Evolutionary conservation across 2,329 filamentous ascomycete genomes (phyloP).

Genomic region (Colletotrichum sp.): DNA sequence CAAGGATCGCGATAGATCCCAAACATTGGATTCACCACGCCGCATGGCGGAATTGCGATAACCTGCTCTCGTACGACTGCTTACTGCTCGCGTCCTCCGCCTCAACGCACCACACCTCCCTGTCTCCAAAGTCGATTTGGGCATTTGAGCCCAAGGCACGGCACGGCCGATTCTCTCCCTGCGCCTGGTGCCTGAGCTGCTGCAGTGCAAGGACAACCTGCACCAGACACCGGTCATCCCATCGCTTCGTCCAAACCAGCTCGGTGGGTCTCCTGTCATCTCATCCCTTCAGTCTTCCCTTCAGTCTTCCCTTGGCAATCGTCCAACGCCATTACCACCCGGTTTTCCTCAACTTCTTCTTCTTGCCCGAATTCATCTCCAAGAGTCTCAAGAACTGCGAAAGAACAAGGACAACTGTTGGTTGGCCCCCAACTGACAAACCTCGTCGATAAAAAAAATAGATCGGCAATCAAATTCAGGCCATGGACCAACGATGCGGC

Average conservation of each 20-base stretch:
- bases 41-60: background rate
- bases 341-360: too few species aligned
- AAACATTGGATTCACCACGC: conserved; percentile 18
- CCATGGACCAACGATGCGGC: background rate
- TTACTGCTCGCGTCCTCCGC: background rate
- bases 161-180: background rate
- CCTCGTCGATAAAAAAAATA: background rate
- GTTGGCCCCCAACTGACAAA: background rate
- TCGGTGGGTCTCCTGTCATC: background rate
- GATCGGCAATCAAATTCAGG: background rate
- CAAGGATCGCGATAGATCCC: conserved; percentile 2
- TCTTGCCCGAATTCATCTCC: background rate
- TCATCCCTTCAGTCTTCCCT: background rate
- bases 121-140: background rate
- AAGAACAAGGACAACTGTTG: background rate
- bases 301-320: background rate
- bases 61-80: background rate
- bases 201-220: background rate
- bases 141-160: background rate
- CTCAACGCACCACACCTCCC: background rate
- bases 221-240: background rate
- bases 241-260: background rate
- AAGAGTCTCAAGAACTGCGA: background rate
- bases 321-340: background rate
- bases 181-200: background rate